Base-by-base conservation (phyloP, 495 filamentous ascomycete species). In the Pseudevernia furfuracea region DNA sequence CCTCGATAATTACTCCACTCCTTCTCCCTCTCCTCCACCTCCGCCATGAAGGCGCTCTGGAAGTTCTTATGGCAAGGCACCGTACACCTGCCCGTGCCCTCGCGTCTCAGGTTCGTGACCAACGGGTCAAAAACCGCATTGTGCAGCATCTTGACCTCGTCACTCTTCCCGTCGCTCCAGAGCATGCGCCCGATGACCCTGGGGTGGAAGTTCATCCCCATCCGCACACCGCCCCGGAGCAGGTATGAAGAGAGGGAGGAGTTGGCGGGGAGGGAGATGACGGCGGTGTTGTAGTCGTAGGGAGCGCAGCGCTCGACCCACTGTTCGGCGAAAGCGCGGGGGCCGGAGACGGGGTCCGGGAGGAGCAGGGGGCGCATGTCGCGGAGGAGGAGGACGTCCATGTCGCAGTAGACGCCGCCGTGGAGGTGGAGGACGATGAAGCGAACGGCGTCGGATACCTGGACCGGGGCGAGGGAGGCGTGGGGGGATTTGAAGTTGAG, bases 201-300 rank as follows among this genome's bases (percentile, higher is more conserved):
- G 0, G 82, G 82, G 63, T 84, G 82, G 71, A 82, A 84, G 60
- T 84, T 84, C 55, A 84, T 71, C 1, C 82, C 82, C 82, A 84
- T 84, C 34, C 82, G 75, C 21, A 84, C 78, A 14, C 81, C 82
- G 30, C 82, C 82, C 44, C 80, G 77, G 21, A 84, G 73, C 1
- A 84, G 75, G 61, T 84, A 84, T 0, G 80, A 79, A 3, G 81
- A 83, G 6, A 84, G 71, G 1, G 79, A 80, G 0, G 79, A 82
- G 59, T 84, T 84, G 25, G 82, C 80, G 17, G 77, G 77, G 21
- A 84, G 74, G 19, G 82, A 80, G 72, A 84, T 81, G 66, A 84
- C 77, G 19, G 82, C 82, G 2, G 82, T 84, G 70, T 84, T 84
- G 72, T 83, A 84, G 62, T 83, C 82, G 41, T 81, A 81, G 1